These are phyloP conservation scores for Chytriomyces hyalinus DNA, from an alignment of 192 early-diverging fungal genomes.

Conservation along the genomic window DNA sequence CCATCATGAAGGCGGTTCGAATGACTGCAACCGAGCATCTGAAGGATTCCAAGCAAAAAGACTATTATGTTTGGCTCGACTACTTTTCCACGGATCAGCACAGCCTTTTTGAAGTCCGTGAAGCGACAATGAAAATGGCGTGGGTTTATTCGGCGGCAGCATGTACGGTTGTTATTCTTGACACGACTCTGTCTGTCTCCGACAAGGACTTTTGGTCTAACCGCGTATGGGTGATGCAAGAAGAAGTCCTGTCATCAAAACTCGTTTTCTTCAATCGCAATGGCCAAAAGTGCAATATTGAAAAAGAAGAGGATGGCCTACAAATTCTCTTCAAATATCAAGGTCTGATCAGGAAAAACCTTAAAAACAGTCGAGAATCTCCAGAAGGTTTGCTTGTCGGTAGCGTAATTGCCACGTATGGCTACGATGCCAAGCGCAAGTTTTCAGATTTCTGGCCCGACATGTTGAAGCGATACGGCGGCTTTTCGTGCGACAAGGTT, in stretches of 20 bases:
- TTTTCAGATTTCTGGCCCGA: slow-evolving; percentile 11
- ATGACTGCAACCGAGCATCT: background rate
- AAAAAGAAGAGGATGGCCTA: background rate
- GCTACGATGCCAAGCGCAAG: background rate
- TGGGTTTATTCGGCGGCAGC: slow-evolving; percentile 14
- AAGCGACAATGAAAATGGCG: slow-evolving; percentile 19
- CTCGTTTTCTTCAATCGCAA: slow-evolving; percentile 5
- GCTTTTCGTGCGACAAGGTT: background rate
- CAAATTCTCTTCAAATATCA: too few relatives aligned
- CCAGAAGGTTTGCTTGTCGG: too few relatives aligned
- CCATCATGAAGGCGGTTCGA: background rate
- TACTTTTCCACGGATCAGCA: slow-evolving; percentile 11
- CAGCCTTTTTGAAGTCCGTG: slow-evolving; percentile 9
- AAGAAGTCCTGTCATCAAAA: background rate
- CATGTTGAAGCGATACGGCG: background rate
- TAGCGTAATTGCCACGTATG: background rate
- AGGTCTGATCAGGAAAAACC: too few relatives aligned
- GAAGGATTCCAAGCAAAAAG: background rate
- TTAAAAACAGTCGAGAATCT: too few relatives aligned
- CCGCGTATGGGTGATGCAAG: slow-evolving; percentile 8
- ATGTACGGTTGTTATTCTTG: background rate
- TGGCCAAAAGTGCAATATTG: background rate
- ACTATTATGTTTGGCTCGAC: slow-evolving; percentile 20
- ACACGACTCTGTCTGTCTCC: background rate
- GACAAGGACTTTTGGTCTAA: background rate